Percentiles rank a stretch among this genome's conserved stretches.
These are phyloP conservation scores for Fraxinus americana DNA, from an alignment of 257 asterid species.

Conservation along the genomic window DNA sequence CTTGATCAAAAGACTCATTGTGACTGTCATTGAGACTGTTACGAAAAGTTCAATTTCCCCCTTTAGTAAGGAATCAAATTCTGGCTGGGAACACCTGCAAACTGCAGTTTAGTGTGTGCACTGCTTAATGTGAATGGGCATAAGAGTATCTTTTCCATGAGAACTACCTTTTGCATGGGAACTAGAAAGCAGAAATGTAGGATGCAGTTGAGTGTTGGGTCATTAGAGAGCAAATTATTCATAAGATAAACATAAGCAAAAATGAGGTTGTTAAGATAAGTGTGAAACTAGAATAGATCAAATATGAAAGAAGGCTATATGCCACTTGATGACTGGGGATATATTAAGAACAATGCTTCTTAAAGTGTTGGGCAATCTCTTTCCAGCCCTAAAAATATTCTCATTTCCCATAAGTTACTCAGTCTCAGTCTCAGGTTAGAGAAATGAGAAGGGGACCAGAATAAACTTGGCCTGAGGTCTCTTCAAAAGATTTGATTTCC, in stretches of 20 bases:
- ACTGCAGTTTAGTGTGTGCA: background rate
- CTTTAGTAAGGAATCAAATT: background rate
- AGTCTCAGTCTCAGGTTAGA: background rate
- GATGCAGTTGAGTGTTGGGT: too few relatives aligned
- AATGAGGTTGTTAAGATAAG: background rate
- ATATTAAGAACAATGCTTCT: background rate
- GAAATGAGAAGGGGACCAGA: background rate
- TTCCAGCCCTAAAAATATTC: background rate
- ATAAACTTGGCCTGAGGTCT: background rate
- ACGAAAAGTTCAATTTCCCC: background rate
- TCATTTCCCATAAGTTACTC: background rate
- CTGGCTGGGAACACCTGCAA: background rate
- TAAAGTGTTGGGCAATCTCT: background rate
- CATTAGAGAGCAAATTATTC: background rate
- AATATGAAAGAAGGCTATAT: background rate
- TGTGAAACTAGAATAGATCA: background rate
- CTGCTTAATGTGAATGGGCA: background rate
- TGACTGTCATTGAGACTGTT: background rate
- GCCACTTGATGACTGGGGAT: background rate
- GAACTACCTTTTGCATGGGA: background rate
- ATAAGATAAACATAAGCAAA: background rate
- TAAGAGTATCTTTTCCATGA: background rate
- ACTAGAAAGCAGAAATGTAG: background rate
- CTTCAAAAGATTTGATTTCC: background rate
- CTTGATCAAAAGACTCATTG: background rate